Evolutionary conservation across 257 asterid species (phyloP), one percentile per base, ranked within the genome.

Genomic region (Nicotiana paniculata): DNA sequence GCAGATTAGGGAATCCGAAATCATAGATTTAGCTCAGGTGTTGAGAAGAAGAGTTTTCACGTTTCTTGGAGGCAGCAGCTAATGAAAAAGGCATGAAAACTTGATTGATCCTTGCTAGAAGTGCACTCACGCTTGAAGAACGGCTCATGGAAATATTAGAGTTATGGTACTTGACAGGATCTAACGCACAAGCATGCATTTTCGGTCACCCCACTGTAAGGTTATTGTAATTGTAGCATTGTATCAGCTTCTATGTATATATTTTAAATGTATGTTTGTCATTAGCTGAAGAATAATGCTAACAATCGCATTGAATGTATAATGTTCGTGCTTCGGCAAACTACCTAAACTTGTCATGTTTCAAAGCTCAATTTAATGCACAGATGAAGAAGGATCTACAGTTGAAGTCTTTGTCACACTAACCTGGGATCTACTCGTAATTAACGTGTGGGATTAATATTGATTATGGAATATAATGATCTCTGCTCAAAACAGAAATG

Each of bases 21-120:
- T 94, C 62, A 48, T 87, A 86, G 97, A 94, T 58, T 84, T 96
- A 87, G 98, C 97, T 75, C 85, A 87, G 54, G 86, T 90, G 72
- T 96, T 96, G 85, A 89, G 90, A 67, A 96, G 89, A 87, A 88
- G 97, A 89, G 90, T 96, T 18, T 92, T 84, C 83, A 58, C 91
- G 17, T 96, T 86, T 82, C 77, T 96, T 69, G 97, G 93, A 78
- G 93, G 89, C 35, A 77, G 18, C 85, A 79, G 88, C 61, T 83
- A 91, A 15, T 92, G 90, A 91, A 68, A 61, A 43, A 77, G 53
- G 78, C 85, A 26, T 28, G 79, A 75, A 75, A 75, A 75, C 80
- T 28, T 51, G 0, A 9, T 53, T 48, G 64, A 46, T 51, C 62
- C 9, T 53, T 13, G 58, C 17, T 3, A 74, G 26, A 48, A 48